phyloP scores from a whole-genome alignment of 768 basidiomycete genomes.

The Lactarius akahatsu region DNA sequence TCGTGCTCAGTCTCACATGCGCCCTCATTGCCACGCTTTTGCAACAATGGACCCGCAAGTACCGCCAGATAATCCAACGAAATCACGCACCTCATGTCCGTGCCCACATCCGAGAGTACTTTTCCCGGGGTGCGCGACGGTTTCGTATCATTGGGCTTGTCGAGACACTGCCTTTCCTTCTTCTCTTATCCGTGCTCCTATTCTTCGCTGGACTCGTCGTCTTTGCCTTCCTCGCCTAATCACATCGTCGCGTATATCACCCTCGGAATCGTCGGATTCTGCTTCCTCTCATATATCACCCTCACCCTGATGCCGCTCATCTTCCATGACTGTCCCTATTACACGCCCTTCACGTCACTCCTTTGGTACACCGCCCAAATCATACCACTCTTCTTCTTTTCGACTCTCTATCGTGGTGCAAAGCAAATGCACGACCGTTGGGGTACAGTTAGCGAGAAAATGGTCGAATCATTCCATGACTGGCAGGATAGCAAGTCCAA shows the following conservation, averaged over 20 bases:
- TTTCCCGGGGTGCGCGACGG: constrained; percentile 41
- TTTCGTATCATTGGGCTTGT: constrained; percentile 44
- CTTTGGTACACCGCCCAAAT: neutral
- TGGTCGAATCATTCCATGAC: too few relatives aligned
- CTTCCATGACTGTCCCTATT: constrained; percentile 1
- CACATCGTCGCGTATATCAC: neutral
- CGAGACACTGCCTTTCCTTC: constrained; percentile 34
- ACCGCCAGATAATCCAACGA: neutral
- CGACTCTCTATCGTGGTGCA: too few relatives aligned
- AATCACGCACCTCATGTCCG: neutral
- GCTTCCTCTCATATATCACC: neutral
- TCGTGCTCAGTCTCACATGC: neutral
- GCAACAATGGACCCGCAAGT: constrained; percentile 9
- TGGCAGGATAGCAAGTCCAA: too few relatives aligned
- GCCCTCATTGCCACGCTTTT: constrained; percentile 5
- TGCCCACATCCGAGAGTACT: constrained; percentile 19
- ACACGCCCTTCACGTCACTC: neutral
- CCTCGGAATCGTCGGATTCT: neutral
- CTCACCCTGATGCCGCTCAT: neutral
- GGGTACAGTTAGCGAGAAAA: too few relatives aligned
- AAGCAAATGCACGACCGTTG: too few relatives aligned
- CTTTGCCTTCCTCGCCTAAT: constrained; percentile 8
- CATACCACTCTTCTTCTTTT: neutral
- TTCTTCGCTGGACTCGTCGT: constrained; percentile 8
- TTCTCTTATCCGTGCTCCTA: neutral